Percentiles rank a stretch among this genome's conserved stretches.
Evolutionary conservation across 768 basidiomycete genomes (phyloP).

Genomic region (Nidula microcarpa): DNA sequence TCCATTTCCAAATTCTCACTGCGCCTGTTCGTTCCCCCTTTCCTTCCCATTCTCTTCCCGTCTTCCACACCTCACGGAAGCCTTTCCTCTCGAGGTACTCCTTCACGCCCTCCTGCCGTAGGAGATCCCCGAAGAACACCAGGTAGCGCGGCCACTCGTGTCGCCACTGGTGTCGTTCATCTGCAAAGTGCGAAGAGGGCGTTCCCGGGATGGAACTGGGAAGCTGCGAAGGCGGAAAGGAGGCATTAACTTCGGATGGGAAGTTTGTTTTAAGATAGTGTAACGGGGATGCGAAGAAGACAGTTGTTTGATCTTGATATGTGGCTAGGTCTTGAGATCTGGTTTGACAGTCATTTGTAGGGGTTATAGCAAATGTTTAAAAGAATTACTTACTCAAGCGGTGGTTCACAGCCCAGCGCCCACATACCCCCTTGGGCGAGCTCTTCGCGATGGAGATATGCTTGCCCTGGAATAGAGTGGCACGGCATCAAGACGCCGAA

Average conservation of each 20-base stretch:
- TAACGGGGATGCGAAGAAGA: slow-evolving; percentile 75
- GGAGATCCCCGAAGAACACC: slow-evolving; percentile 78
- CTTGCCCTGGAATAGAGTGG: slow-evolving; percentile 92
- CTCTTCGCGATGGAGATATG: slow-evolving; percentile 74
- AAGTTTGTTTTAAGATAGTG: slow-evolving; percentile 67
- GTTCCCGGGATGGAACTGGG: slow-evolving; percentile 50
- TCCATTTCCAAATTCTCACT: slow-evolving; percentile 66
- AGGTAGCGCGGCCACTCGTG: slow-evolving; percentile 84
- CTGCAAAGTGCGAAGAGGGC: slow-evolving; percentile 10
- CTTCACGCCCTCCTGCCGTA: slow-evolving; percentile 48
- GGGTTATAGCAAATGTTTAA: background rate
- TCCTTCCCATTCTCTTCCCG: slow-evolving; percentile 72
- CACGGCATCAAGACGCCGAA: slow-evolving; percentile 93
- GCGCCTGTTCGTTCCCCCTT: slow-evolving; percentile 68
- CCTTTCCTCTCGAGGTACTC: slow-evolving; percentile 46
- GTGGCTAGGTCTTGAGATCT: slow-evolving; percentile 44
- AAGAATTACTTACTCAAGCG: slow-evolving; percentile 59
- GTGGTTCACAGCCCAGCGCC: slow-evolving; percentile 93
- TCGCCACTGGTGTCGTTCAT: slow-evolving; percentile 43
- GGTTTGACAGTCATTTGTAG: slow-evolving; percentile 5
- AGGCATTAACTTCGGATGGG: slow-evolving; percentile 54
- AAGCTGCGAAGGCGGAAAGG: slow-evolving; percentile 62
- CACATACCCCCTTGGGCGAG: slow-evolving; percentile 64
- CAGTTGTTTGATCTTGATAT: slow-evolving; percentile 78
- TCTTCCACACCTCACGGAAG: slow-evolving; percentile 62